Evolutionary conservation across 164 flowering plant genomes (phyloP).

Genomic region (Nelumbo lutea): DNA sequence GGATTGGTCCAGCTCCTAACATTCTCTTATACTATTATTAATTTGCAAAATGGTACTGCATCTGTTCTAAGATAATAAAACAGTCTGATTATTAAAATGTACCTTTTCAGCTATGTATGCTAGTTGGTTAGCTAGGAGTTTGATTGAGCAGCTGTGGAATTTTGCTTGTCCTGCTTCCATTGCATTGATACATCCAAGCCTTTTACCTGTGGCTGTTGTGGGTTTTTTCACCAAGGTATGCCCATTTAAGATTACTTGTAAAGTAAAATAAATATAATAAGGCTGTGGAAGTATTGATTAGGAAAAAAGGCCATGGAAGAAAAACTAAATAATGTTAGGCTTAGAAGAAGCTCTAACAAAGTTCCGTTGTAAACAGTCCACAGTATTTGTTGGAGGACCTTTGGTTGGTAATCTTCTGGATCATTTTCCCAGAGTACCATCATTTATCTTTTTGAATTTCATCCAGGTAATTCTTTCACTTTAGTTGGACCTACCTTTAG

Average conservation of each 20-base stretch:
- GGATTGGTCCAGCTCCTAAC: too few species aligned
- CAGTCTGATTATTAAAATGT: neutral
- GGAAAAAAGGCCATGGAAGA: too few species aligned
- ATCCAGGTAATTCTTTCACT: constrained; percentile 56
- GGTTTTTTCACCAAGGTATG: constrained; percentile 82
- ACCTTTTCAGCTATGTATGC: constrained; percentile 68
- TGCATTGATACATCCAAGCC: constrained; percentile 92
- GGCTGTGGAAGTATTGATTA: too few species aligned
- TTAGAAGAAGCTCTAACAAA: constrained; percentile 9
- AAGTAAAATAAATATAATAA: too few species aligned
- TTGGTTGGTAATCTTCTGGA: constrained; percentile 89
- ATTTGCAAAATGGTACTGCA: neutral
- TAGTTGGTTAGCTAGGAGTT: constrained; percentile 69
- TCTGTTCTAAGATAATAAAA: constrained; percentile 5
- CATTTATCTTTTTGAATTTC: constrained; percentile 63
- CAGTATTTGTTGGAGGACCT: constrained; percentile 83
- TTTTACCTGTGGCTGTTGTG: constrained; percentile 89
- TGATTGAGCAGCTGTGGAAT: constrained; percentile 97
- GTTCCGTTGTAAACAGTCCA: constrained; percentile 47
- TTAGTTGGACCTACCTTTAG: neutral
- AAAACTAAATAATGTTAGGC: too few species aligned
- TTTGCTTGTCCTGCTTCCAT: constrained; percentile 98
- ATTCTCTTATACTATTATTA: too few species aligned
- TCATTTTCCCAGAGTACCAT: constrained; percentile 73
- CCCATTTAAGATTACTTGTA: too few species aligned